Conservation (phyloP, 208 protist species). For the Leishmania major region DNA sequence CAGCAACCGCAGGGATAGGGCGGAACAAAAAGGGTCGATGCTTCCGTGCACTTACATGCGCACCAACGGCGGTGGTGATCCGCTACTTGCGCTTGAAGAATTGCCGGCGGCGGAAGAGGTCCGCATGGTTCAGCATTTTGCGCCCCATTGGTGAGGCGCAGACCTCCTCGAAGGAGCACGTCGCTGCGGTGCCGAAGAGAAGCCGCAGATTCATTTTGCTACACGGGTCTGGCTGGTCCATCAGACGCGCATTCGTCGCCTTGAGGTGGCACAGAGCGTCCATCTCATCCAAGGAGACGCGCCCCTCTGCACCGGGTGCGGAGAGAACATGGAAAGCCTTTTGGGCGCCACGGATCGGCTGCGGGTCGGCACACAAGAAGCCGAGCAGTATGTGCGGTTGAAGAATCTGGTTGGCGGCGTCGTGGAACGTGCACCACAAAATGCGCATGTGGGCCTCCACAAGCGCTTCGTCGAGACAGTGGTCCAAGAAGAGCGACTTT, state of each 20-base stretch:
- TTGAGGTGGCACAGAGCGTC: conserved; percentile 51
- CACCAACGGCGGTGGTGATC: background rate
- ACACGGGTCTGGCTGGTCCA: conserved; percentile 67
- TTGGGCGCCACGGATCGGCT: conserved; percentile 82
- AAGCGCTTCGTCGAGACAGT: conserved; percentile 43
- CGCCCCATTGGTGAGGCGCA: conserved; percentile 72
- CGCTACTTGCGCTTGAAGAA: conserved; percentile 45
- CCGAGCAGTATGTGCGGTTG: conserved; percentile 58
- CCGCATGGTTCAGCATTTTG: conserved; percentile 77
- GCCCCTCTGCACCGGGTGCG: conserved; percentile 9
- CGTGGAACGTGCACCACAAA: conserved; percentile 78
- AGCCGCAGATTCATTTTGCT: conserved; percentile 52
- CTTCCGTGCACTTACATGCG: background rate
- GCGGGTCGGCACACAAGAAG: conserved; percentile 79
- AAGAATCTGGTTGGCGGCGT: conserved; percentile 35
- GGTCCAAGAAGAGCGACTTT: conserved; percentile 69
- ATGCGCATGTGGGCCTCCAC: conserved; percentile 60
- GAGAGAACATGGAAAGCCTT: conserved; percentile 83
- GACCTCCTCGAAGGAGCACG: conserved; percentile 61
- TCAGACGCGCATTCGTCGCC: conserved; percentile 53
- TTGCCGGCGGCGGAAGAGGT: conserved; percentile 65
- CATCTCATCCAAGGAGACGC: conserved; percentile 31
- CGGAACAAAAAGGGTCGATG: background rate
- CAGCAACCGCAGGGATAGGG: background rate
- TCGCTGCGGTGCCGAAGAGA: conserved; percentile 42